Percentiles rank a stretch among this genome's conserved stretches.
phyloP scores from a whole-genome alignment of 2,329 filamentous ascomycete species.

The Verticillium nonalfalfae region DNA sequence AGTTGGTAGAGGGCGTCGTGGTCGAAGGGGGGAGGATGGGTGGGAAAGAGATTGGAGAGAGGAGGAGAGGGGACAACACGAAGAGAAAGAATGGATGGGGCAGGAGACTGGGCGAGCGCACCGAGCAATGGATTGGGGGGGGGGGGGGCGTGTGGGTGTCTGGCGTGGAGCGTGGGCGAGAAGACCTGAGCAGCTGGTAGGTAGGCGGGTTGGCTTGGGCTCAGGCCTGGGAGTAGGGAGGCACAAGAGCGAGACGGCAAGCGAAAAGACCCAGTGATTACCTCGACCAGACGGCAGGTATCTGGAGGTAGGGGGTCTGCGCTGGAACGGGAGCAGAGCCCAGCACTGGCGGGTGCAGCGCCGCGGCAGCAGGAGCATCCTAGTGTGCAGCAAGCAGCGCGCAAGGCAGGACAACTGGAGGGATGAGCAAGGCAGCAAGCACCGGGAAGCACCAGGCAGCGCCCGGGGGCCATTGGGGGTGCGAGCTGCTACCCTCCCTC shows the following conservation, averaged over 20 bases:
- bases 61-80: conserved; percentile 12
- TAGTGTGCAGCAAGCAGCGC: neutral
- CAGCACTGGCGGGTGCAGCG: neutral
- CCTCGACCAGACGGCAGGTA: neutral
- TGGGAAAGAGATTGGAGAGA: conserved; percentile 13
- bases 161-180: neutral
- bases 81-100: conserved; percentile 9
- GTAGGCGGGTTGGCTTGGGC: neutral
- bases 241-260: neutral
- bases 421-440: neutral
- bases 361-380: neutral
- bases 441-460: neutral
- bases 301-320: neutral
- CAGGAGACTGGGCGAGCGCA: conserved; percentile 2
- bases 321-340: neutral
- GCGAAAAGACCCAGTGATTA: neutral
- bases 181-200: neutral
- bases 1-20: conserved; percentile 6
- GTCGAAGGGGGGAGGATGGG: conserved; percentile 5
- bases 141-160: neutral
- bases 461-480: neutral
- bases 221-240: neutral
- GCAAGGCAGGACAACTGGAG: neutral
- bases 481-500: neutral
- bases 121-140: conserved; percentile 1